Percentiles rank a stretch among this genome's conserved stretches.
These are phyloP conservation scores for Metrosideros polymorpha DNA, from an alignment of 441 rosid genomes.

Conservation along the genomic window DNA sequence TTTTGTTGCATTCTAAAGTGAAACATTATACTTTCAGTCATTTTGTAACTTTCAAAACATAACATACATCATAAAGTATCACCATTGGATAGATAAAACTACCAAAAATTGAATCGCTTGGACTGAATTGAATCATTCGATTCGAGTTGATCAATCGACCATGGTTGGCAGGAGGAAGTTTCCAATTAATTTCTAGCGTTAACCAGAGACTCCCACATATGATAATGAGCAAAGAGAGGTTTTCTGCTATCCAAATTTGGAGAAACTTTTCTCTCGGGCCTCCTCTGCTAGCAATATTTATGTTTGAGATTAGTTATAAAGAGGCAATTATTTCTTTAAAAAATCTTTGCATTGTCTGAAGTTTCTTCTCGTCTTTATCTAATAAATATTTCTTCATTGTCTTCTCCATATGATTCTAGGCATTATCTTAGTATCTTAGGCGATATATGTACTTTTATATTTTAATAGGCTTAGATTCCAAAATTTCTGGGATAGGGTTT, in stretches of 20 bases:
- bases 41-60: background rate
- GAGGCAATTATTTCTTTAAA: background rate
- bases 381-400: background rate
- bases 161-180: background rate
- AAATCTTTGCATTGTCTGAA: background rate
- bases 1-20: background rate
- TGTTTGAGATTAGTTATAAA: background rate
- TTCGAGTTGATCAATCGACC: background rate
- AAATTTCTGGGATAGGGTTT: background rate
- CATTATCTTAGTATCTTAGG: background rate
- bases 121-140: background rate
- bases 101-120: background rate
- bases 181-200: background rate
- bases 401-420: background rate
- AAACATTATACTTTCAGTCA: background rate
- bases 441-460: background rate
- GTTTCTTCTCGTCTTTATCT: background rate
- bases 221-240: background rate
- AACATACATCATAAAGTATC: background rate
- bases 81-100: background rate
- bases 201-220: background rate
- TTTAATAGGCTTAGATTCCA: background rate
- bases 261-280: background rate
- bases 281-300: background rate
- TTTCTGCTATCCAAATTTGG: background rate